Conservation (phyloP, 1,284 basidiomycete species). For the Apiotrichum gamsii region DNA sequence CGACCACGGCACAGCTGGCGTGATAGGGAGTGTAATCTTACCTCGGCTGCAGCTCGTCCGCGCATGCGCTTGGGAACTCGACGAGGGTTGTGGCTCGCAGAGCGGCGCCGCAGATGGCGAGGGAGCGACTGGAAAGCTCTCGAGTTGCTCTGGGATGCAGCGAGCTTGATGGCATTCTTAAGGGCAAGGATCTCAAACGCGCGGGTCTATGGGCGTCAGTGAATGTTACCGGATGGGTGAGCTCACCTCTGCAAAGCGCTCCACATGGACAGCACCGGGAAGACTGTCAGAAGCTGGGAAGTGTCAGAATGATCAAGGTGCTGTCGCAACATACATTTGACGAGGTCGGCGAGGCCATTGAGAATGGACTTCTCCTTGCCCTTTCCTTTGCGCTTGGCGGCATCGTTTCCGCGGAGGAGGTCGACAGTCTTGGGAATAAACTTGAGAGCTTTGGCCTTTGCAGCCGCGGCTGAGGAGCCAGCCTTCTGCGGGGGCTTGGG, state of each 20-base stretch:
- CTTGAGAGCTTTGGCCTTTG: conserved; percentile 16
- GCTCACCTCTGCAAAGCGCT: conserved; percentile 73
- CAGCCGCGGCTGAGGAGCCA: background rate
- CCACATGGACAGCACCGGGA: conserved; percentile 72
- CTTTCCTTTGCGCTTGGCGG: conserved; percentile 22
- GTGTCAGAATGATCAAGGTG: background rate
- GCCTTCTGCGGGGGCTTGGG: conserved; percentile 1
- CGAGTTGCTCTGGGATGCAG: conserved; percentile 61
- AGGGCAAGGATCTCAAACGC: conserved; percentile 82
- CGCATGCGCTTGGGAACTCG: conserved; percentile 76
- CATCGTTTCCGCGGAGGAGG: conserved; percentile 22
- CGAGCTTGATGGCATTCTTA: conserved; percentile 72
- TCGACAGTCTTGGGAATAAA: conserved; percentile 32
- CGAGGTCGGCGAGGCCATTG: conserved; percentile 23
- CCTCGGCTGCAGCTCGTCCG: conserved; percentile 72
- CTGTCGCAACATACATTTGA: conserved; percentile 22
- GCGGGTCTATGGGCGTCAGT: conserved; percentile 60
- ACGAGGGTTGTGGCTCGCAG: conserved; percentile 84
- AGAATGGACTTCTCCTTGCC: conserved; percentile 29
- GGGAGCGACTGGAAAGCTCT: conserved; percentile 87
- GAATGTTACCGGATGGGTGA: background rate
- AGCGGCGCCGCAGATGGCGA: conserved; percentile 75
- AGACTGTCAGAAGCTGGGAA: conserved; percentile 56
- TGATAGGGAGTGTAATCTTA: too few relatives aligned
- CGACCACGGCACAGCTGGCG: too few relatives aligned